Evolutionary conservation across 176 grass and related monocot genomes (phyloP).

Genomic region (Secale cereale): DNA sequence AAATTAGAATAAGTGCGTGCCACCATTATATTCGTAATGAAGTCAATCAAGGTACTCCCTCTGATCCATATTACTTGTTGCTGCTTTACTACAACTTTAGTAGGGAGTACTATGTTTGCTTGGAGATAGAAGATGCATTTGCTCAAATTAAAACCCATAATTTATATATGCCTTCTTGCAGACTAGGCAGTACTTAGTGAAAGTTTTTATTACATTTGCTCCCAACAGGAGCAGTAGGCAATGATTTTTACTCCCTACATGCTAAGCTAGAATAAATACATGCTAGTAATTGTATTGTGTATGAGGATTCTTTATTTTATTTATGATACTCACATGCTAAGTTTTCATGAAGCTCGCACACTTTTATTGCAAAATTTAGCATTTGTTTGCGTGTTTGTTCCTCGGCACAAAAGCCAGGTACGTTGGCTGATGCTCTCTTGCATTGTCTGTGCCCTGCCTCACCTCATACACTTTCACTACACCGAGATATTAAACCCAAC

Average conservation of each 20-base stretch:
- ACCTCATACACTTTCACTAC: background rate
- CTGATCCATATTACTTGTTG: too few relatives aligned
- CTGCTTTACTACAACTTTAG: too few relatives aligned
- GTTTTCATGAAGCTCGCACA: background rate
- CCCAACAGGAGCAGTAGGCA: background rate
- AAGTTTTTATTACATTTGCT: slow-evolving; percentile 4
- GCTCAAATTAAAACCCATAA: background rate
- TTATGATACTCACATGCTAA: background rate
- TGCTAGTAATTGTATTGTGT: background rate
- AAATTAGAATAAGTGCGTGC: background rate
- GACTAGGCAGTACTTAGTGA: background rate
- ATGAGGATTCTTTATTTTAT: background rate
- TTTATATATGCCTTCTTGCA: background rate
- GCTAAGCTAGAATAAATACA: background rate
- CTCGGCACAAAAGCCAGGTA: background rate
- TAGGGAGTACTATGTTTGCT: background rate
- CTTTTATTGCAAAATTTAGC: background rate
- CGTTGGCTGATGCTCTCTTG: background rate
- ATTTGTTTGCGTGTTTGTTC: background rate
- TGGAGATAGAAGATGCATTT: background rate
- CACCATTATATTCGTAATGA: background rate
- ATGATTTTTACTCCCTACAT: background rate
- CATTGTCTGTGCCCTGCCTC: background rate
- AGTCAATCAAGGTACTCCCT: background rate
- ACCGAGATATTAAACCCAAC: background rate